These are phyloP conservation scores for Balansia obtecta DNA, from an alignment of 2,329 filamentous ascomycete species.

Conservation along the genomic window DNA sequence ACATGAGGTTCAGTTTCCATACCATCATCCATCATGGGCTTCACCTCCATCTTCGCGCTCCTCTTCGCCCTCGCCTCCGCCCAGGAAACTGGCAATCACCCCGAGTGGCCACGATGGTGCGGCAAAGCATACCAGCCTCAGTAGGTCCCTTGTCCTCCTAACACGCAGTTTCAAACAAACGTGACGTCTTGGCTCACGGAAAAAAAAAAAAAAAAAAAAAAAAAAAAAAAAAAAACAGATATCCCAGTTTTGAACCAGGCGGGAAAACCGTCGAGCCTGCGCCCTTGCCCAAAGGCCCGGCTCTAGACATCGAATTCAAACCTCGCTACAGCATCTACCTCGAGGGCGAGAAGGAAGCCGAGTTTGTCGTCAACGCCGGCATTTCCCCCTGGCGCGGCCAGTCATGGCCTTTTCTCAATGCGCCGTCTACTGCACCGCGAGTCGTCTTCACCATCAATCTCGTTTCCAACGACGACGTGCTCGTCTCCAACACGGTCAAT, in stretches of 20 bases:
- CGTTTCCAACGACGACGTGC: slow-evolving; percentile 14
- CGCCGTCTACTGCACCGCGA: slow-evolving; percentile 8
- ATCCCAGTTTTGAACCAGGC: slow-evolving; percentile 31
- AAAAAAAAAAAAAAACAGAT: too few species aligned
- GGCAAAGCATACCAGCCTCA: slow-evolving; percentile 33
- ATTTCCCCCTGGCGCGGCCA: slow-evolving; percentile 28
- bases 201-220: too few species aligned
- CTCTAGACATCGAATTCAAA: slow-evolving; percentile 30
- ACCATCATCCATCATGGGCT: slow-evolving; percentile 2
- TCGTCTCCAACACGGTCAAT: slow-evolving; percentile 21
- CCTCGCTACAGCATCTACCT: slow-evolving; percentile 36
- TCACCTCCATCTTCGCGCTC: background rate
- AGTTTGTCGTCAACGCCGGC: slow-evolving; percentile 31
- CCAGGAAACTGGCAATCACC: slow-evolving; percentile 26
- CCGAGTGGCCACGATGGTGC: slow-evolving; percentile 34
- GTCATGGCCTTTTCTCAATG: slow-evolving; percentile 20
- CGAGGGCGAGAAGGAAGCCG: slow-evolving; percentile 24
- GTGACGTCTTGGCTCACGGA: background rate
- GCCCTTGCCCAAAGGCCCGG: slow-evolving; percentile 16
- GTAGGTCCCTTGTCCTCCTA: slow-evolving; percentile 11
- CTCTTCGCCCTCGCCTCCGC: slow-evolving; percentile 4
- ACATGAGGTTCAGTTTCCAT: background rate
- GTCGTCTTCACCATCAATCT: slow-evolving; percentile 27
- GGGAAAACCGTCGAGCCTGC: slow-evolving; percentile 27
- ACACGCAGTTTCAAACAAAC: background rate